Evolutionary conservation across 331 rosid species (phyloP).

Genomic region (Rosa hybrid): DNA sequence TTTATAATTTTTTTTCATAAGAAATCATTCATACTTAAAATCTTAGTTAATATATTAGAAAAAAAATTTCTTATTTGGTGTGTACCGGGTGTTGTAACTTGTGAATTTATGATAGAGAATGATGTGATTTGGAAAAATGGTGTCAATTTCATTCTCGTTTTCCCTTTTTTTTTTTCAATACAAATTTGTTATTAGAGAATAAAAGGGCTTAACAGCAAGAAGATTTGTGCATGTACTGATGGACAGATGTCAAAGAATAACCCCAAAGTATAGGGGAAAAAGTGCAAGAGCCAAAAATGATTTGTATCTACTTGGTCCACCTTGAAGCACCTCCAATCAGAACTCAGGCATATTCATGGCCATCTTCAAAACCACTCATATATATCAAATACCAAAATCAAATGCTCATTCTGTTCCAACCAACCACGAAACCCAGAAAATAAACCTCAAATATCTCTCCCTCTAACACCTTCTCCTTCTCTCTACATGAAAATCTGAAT

Average conservation of each 20-base stretch:
- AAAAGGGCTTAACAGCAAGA: background rate
- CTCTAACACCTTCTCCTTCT: slow-evolving; percentile 17
- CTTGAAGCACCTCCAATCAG: slow-evolving; percentile 29
- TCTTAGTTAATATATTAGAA: too few species aligned
- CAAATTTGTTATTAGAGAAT: background rate
- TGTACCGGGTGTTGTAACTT: too few species aligned
- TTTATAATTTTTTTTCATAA: too few species aligned
- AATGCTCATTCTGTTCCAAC: slow-evolving; percentile 35
- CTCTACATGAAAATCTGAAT: slow-evolving; percentile 37
- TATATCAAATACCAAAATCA: slow-evolving; percentile 27
- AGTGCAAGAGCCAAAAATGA: slow-evolving; percentile 26
- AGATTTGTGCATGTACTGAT: background rate
- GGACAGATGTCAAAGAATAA: background rate
- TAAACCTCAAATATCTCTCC: background rate
- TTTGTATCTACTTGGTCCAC: slow-evolving; percentile 17
- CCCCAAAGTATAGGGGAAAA: slow-evolving; percentile 6
- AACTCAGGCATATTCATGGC: slow-evolving; percentile 34
- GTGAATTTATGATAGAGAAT: too few species aligned
- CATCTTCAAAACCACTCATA: slow-evolving; percentile 54
- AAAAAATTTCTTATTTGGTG: too few species aligned
- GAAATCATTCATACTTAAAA: too few species aligned
- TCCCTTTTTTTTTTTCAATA: too few species aligned
- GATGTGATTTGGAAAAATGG: background rate
- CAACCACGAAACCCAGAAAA: slow-evolving; percentile 17
- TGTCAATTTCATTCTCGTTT: too few species aligned